A percentile compares a stretch with the other conserved stretches of the same genome.
Evolutionary conservation across 495 filamentous ascomycete species (phyloP).

Genomic region (Hypoxylon lenormandii): DNA sequence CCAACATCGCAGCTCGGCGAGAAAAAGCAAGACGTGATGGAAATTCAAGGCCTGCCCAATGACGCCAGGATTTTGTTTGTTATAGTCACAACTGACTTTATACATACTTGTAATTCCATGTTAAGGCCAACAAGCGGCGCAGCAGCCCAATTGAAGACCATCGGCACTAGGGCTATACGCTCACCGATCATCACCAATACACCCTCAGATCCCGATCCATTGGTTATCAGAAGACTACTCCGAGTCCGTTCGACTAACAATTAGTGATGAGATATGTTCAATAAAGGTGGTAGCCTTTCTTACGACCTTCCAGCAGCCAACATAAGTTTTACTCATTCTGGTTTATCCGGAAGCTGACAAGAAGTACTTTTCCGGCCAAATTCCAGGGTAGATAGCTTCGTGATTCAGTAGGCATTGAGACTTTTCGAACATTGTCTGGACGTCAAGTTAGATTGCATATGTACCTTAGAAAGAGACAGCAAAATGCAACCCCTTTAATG

Average conservation of each 20-base stretch:
- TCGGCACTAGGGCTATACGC: not conserved
- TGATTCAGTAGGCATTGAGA: no score
- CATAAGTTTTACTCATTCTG: not conserved
- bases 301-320: not conserved
- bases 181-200: not conserved
- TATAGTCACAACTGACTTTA: not conserved
- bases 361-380: no score
- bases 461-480: no score
- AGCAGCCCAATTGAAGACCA: not conserved
- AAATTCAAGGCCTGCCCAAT: conserved; percentile 13
- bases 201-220: not conserved
- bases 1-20: conserved; percentile 5
- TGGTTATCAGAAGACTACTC: not conserved
- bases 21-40: conserved; percentile 1
- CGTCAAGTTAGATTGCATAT: no score
- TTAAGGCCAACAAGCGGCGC: not conserved
- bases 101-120: not conserved
- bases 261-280: not conserved
- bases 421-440: no score
- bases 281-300: conserved; percentile 3
- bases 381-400: no score
- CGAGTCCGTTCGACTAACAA: not conserved
- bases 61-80: not conserved
- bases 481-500: no score
- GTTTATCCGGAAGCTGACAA: no score